Conservation (phyloP, 768 basidiomycete species). For the Phanerochaete carnosa region DNA sequence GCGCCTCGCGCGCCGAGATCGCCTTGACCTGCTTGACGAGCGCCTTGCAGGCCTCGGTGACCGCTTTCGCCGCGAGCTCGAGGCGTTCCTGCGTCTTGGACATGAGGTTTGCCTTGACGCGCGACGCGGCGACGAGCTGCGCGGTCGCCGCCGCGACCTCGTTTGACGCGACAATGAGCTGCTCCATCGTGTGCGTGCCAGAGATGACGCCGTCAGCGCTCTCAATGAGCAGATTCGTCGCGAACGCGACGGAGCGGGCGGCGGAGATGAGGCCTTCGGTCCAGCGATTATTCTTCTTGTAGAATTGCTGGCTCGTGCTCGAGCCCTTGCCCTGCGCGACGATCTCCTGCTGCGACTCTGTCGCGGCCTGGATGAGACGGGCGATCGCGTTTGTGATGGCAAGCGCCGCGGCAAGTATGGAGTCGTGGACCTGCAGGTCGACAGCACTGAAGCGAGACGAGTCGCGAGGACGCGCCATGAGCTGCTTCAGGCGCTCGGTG, state of each 20-base stretch:
- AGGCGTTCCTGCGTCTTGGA: constrained; percentile 97
- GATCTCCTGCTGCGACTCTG: constrained; percentile 97
- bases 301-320: constrained; percentile 85
- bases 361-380: constrained; percentile 92
- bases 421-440: constrained; percentile 96
- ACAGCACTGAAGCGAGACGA: constrained; percentile 83
- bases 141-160: constrained; percentile 97
- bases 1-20: constrained; percentile 77
- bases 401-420: constrained; percentile 90
- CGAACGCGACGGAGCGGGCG: constrained; percentile 96
- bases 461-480: constrained; percentile 90
- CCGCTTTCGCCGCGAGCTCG: constrained; percentile 95
- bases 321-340: constrained; percentile 94
- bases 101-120: constrained; percentile 98
- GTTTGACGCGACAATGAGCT: constrained; percentile 99
- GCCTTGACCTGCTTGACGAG: constrained; percentile 96
- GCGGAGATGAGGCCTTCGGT: constrained; percentile 98
- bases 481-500: constrained; percentile 82
- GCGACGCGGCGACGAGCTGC: constrained; percentile 96
- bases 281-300: constrained; percentile 99
- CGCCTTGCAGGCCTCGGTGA: constrained; percentile 95
- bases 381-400: constrained; percentile 95
- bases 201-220: constrained; percentile 96
- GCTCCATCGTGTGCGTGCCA: constrained; percentile 95
- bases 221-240: constrained; percentile 93